Evolutionary conservation across 805 yeast genomes (phyloP).

Genomic region (Millerozyma acaciae): DNA sequence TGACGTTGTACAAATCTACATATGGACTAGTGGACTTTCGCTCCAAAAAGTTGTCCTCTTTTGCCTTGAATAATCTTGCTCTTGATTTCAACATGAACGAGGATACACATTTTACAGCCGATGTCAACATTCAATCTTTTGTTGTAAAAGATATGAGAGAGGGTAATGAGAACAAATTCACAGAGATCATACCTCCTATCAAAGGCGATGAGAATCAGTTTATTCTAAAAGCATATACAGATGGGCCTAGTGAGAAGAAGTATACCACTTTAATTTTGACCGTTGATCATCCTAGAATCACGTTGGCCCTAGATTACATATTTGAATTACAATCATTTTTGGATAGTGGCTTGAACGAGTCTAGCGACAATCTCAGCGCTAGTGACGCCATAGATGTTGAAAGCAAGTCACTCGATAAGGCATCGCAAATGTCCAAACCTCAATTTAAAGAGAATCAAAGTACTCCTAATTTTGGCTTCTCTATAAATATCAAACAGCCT

Average conservation of each 20-base stretch:
- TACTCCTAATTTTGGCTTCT: slow-evolving; percentile 39
- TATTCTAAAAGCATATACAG: slow-evolving; percentile 48
- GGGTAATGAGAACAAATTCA: slow-evolving; percentile 61
- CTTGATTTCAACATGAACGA: slow-evolving; percentile 48
- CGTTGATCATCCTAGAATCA: slow-evolving; percentile 74
- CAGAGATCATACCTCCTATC: slow-evolving; percentile 74
- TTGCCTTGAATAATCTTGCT: slow-evolving; percentile 56
- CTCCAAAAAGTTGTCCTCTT: slow-evolving; percentile 28
- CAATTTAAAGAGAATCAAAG: slow-evolving; percentile 4
- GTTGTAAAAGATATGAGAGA: slow-evolving; percentile 72
- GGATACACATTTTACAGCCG: slow-evolving; percentile 55
- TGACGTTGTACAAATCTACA: slow-evolving; percentile 59
- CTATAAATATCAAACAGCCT: slow-evolving; percentile 70
- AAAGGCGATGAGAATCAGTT: slow-evolving; percentile 67
- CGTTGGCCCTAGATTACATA: slow-evolving; percentile 82
- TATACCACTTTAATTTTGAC: slow-evolving; percentile 51
- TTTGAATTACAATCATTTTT: slow-evolving; percentile 67
- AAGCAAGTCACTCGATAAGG: slow-evolving; percentile 1
- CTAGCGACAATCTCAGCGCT: slow-evolving; percentile 13
- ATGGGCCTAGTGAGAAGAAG: slow-evolving; percentile 34
- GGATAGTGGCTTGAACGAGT: slow-evolving; percentile 43
- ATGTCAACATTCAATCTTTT: slow-evolving; percentile 65
- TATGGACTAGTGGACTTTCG: slow-evolving; percentile 28
- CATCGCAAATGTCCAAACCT: slow-evolving; percentile 5
- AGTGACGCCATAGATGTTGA: slow-evolving; percentile 3